Conservation (phyloP, 495 filamentous ascomycete genomes). For the Lasiosphaeriaceae sp. region DNA sequence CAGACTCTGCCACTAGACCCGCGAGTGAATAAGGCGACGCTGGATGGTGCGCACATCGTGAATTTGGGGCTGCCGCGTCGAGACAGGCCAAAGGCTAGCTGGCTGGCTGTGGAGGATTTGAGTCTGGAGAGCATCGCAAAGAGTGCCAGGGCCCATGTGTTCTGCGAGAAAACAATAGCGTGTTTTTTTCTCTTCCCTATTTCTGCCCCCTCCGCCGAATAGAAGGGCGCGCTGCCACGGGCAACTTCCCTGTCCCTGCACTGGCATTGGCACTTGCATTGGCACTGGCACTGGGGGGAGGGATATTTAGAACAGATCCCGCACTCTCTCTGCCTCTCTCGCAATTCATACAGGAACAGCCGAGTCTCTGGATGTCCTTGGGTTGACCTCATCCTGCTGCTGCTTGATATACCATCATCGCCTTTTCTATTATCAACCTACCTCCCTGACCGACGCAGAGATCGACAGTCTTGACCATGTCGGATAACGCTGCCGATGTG, state of each 20-base stretch:
- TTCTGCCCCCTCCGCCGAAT: conserved; percentile 5
- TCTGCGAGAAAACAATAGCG: conserved; percentile 4
- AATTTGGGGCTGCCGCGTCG: neutral
- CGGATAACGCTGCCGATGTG: conserved; percentile 76
- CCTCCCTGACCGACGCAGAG: neutral
- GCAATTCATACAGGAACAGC: neutral
- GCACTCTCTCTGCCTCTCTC: neutral
- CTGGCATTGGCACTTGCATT: too few species aligned
- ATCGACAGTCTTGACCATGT: conserved; percentile 49
- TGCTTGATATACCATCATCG: neutral
- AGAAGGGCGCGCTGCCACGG: conserved; percentile 2
- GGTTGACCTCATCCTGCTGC: neutral
- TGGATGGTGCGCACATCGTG: conserved; percentile 13
- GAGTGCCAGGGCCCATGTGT: neutral
- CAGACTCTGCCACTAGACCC: neutral
- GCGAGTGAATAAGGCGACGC: conserved; percentile 1
- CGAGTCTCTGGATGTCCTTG: neutral
- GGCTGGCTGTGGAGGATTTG: conserved; percentile 5
- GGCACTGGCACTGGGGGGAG: neutral
- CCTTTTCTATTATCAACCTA: neutral
- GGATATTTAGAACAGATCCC: neutral
- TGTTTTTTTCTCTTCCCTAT: neutral
- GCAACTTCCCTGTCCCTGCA: neutral
- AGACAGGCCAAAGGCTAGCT: neutral
- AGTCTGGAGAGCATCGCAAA: neutral